Conservation (phyloP, 2,329 filamentous ascomycete species). For the Sphaerulina vaccinii region DNA sequence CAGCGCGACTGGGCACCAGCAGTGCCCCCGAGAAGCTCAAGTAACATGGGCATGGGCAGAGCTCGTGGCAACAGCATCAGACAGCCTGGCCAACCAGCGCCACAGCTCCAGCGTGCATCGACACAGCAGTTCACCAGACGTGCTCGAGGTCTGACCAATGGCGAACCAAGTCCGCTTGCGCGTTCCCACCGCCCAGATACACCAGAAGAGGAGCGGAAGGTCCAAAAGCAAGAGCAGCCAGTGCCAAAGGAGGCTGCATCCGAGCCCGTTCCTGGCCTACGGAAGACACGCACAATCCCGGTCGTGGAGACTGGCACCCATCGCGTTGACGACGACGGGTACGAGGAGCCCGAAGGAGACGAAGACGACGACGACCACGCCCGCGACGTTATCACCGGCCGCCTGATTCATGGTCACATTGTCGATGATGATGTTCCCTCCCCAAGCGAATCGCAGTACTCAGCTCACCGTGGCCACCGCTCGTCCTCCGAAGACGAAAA, state of each 20-base stretch:
- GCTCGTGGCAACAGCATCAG: slow-evolving; percentile 19
- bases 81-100: slow-evolving; percentile 10
- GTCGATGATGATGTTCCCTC: slow-evolving; percentile 83
- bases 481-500: slow-evolving; percentile 47
- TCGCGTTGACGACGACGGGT: slow-evolving; percentile 33
- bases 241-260: slow-evolving; percentile 1
- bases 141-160: slow-evolving; percentile 29
- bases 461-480: slow-evolving; percentile 49
- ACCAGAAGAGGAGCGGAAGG: slow-evolving; percentile 16
- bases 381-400: slow-evolving; percentile 84
- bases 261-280: slow-evolving; percentile 15
- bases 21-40: slow-evolving; percentile 8
- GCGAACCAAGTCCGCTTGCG: slow-evolving; percentile 35
- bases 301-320: slow-evolving; percentile 28
- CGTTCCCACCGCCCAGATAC: slow-evolving; percentile 35
- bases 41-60: too few species aligned
- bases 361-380: slow-evolving; percentile 57
- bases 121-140: slow-evolving; percentile 24
- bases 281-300: slow-evolving; percentile 30
- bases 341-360: slow-evolving; percentile 36
- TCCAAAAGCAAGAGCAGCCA: neutral
- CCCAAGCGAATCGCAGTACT: slow-evolving; percentile 64
- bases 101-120: slow-evolving; percentile 20
- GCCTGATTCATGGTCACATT: slow-evolving; percentile 89
- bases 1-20: slow-evolving; percentile 32